Conservation (phyloP, 257 asterid species). For the Scutellaria barbata region DNA sequence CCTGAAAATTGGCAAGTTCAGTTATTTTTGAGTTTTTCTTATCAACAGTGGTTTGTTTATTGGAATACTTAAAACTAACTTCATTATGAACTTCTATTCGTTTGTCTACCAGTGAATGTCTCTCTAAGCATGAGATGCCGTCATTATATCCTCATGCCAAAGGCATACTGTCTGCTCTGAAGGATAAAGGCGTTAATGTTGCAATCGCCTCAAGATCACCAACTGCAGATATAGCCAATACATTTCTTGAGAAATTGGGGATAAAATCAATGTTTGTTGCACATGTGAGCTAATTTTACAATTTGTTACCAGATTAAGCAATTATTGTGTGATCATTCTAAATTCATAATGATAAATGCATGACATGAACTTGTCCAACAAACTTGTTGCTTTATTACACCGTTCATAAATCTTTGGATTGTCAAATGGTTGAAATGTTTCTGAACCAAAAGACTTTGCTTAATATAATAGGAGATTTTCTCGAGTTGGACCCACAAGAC, state of each 20-base stretch:
- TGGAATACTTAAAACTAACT: background rate
- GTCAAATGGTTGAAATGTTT: background rate
- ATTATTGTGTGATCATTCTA: too few species aligned
- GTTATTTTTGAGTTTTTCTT: background rate
- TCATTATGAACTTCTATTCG: background rate
- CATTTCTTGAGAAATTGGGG: constrained; percentile 71
- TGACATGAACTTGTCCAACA: too few species aligned
- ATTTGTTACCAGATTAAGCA: too few species aligned
- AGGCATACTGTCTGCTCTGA: constrained; percentile 55
- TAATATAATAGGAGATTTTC: constrained; percentile 70
- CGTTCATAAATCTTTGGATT: too few species aligned
- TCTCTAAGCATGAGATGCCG: constrained; percentile 51
- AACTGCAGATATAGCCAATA: constrained; percentile 73
- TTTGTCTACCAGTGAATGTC: constrained; percentile 58
- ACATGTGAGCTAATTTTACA: constrained; percentile 50
- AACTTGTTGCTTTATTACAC: too few species aligned
- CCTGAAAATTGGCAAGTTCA: background rate
- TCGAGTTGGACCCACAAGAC: constrained; percentile 93
- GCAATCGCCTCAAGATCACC: constrained; percentile 72
- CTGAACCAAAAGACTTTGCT: constrained; percentile 21
- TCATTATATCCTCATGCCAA: constrained; percentile 56
- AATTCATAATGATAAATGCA: too few species aligned
- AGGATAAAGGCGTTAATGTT: constrained; percentile 53
- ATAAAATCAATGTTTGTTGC: constrained; percentile 71
- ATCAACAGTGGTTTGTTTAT: background rate